phyloP scores from a whole-genome alignment of 495 filamentous ascomycete species.

The Usnea hakonensis region DNA sequence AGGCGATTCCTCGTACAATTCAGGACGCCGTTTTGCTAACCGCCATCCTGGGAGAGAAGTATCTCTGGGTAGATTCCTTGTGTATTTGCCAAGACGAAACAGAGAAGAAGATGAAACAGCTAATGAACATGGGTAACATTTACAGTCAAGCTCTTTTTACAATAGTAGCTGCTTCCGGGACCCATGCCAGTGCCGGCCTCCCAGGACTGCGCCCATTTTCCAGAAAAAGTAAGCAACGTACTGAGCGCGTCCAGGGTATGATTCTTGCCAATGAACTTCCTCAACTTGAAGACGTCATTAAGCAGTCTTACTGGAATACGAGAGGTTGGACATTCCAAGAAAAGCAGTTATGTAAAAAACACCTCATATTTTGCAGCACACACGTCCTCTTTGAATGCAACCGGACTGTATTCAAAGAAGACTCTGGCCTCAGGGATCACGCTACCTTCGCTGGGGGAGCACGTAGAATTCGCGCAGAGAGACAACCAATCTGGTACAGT shows the following conservation, averaged over 20 bases:
- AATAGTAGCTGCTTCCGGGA: slow-evolving; percentile 28
- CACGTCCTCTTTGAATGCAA: slow-evolving; percentile 12
- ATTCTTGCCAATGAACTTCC: slow-evolving; percentile 4
- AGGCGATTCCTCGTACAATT: slow-evolving; percentile 24
- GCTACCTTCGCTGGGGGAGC: neutral
- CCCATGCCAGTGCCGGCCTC: slow-evolving; percentile 17
- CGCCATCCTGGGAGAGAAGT: slow-evolving; percentile 16
- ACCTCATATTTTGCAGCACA: slow-evolving; percentile 10
- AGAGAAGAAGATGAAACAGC: slow-evolving; percentile 24
- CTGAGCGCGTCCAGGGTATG: slow-evolving; percentile 2
- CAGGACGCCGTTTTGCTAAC: slow-evolving; percentile 26
- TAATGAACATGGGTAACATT: slow-evolving; percentile 31
- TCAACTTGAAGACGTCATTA: neutral
- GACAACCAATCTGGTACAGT: neutral
- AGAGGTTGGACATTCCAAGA: slow-evolving; percentile 17
- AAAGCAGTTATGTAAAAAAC: neutral
- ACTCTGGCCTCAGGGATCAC: slow-evolving; percentile 5
- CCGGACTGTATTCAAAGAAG: slow-evolving; percentile 8
- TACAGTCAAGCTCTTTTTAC: slow-evolving; percentile 30
- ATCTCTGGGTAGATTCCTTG: slow-evolving; percentile 32
- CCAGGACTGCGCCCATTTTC: slow-evolving; percentile 12
- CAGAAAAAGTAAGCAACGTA: neutral
- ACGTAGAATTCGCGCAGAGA: neutral
- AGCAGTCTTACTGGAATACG: slow-evolving; percentile 7
- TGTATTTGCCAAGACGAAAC: slow-evolving; percentile 33